phyloP scores from a whole-genome alignment of 2,329 filamentous ascomycete genomes.

The Colletotrichum sp. region DNA sequence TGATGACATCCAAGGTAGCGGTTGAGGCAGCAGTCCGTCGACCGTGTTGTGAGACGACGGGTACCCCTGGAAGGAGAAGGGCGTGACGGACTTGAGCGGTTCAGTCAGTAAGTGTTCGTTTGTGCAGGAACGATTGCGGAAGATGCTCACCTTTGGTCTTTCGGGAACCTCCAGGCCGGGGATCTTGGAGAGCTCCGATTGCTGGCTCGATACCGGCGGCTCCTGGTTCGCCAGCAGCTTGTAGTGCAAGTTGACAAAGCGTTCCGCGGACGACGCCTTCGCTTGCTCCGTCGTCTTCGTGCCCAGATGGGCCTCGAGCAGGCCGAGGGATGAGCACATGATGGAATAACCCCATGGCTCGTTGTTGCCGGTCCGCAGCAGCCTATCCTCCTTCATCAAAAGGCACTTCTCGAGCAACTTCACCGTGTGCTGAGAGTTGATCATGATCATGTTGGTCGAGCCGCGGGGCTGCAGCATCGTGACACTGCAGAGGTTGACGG shows the following conservation, averaged over 20 bases:
- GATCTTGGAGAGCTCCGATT: slow-evolving; percentile 25
- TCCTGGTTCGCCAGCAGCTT: slow-evolving; percentile 62
- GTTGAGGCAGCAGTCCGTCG: slow-evolving; percentile 26
- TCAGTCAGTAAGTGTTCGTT: neutral
- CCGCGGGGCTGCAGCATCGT: slow-evolving; percentile 64
- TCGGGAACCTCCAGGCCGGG: slow-evolving; percentile 40
- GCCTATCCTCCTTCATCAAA: slow-evolving; percentile 64
- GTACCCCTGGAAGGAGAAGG: slow-evolving; percentile 39
- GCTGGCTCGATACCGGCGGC: slow-evolving; percentile 40
- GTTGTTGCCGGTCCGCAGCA: slow-evolving; percentile 66
- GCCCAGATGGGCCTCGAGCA: slow-evolving; percentile 64
- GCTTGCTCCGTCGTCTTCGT: slow-evolving; percentile 61
- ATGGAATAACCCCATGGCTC: slow-evolving; percentile 70
- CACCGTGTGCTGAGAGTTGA: slow-evolving; percentile 64
- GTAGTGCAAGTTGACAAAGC: slow-evolving; percentile 64
- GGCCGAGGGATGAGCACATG: slow-evolving; percentile 64
- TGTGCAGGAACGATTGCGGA: neutral
- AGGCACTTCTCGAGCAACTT: slow-evolving; percentile 67
- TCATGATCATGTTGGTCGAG: slow-evolving; percentile 67
- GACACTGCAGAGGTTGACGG: slow-evolving; percentile 66
- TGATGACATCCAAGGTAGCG: slow-evolving; percentile 38
- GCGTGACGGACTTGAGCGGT: slow-evolving; percentile 43
- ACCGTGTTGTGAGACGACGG: slow-evolving; percentile 17
- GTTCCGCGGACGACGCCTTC: slow-evolving; percentile 63
- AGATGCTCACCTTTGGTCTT: slow-evolving; percentile 41